Base-by-base conservation (phyloP, 1,284 basidiomycete genomes). In the Pascua sp. region DNA sequence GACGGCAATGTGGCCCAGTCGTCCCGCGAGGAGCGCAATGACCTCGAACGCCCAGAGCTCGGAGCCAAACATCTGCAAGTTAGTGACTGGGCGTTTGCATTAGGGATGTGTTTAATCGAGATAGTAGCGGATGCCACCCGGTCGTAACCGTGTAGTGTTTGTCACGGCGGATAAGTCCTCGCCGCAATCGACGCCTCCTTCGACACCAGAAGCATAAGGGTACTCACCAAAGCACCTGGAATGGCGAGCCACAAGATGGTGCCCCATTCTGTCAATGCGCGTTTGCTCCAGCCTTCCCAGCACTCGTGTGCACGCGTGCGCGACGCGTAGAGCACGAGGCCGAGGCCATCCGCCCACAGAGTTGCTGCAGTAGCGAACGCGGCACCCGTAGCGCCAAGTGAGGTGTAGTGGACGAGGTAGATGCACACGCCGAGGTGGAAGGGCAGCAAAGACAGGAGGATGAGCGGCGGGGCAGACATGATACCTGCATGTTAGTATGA, bases 1-100 rank as follows among this genome's bases (percentile, higher is more conserved):
- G 39, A 70, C 65, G 2, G 62, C 58, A 1, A 51, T 57, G 43
- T 64, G 56, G 1, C 68, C 68, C 5, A 70, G 57, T 13, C 65
- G 51, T 3, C 68, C 68, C 1, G 68, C 68, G 12, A 70, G 59
- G 11, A 70, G 57, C 0, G 67, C 60, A 32, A 68, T 67, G 24
- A 68, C 55, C 51, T 70, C 67, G 42, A 68, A 70, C 17, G 61
- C 60, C 64, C 65, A 66, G 42, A 66, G 62, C 52, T 70, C 68
- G 4, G 62, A 63, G 13, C 63, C 61, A 17, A 60, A 68, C 67
- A 66, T 67, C 60, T 61, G 49, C 37, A 8, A 16, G 24, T 32
- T 32, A 32, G 24, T 32, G 24, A 7, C 24, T n/a, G n/a, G 24
- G 24, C 24, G 24, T 17, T n/a, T n/a, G n/a, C n/a, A n/a, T n/a